A percentile compares a stretch with the other conserved stretches of the same genome.
These are phyloP conservation scores for Posidonia australis DNA, from an alignment of 106 monocot genomes.

Conservation along the genomic window DNA sequence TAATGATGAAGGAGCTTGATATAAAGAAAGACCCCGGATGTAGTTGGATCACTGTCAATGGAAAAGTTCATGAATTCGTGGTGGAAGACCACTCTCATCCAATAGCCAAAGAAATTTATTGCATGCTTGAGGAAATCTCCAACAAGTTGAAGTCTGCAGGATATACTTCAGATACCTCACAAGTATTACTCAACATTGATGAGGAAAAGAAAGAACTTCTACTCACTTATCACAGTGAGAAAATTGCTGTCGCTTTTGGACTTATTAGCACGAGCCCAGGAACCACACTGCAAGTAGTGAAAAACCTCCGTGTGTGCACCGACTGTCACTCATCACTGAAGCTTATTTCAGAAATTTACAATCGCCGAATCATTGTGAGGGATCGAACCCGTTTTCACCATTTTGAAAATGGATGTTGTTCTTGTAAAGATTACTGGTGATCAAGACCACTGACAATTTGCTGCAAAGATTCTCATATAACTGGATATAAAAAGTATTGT, in stretches of 20 bases:
- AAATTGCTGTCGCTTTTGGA: constrained; percentile 27
- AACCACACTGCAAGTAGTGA: constrained; percentile 7
- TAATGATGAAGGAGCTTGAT: constrained; percentile 26
- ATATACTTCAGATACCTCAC: constrained; percentile 6
- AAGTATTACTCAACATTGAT: constrained; percentile 21
- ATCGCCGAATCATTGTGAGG: constrained; percentile 20
- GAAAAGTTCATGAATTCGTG: constrained; percentile 18
- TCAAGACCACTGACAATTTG: neutral
- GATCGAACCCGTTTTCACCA: constrained; percentile 28
- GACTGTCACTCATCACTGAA: constrained; percentile 26
- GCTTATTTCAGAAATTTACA: constrained; percentile 22
- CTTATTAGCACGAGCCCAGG: constrained; percentile 20
- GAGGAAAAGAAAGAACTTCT: constrained; percentile 21
- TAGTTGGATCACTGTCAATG: constrained; percentile 22
- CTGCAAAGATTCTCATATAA: neutral
- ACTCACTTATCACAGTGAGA: constrained; percentile 26
- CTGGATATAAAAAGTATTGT: neutral
- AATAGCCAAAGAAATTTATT: constrained; percentile 16
- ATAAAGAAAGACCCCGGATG: constrained; percentile 26
- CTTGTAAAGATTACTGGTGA: constrained; percentile 29
- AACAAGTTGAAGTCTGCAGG: constrained; percentile 14
- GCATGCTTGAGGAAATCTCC: constrained; percentile 16
- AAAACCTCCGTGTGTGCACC: constrained; percentile 24
- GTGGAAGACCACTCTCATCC: constrained; percentile 25
- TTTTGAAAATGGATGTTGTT: constrained; percentile 20